Evolutionary conservation across 1,284 basidiomycete species (phyloP).

Genomic region (Athelia psychrophila): DNA sequence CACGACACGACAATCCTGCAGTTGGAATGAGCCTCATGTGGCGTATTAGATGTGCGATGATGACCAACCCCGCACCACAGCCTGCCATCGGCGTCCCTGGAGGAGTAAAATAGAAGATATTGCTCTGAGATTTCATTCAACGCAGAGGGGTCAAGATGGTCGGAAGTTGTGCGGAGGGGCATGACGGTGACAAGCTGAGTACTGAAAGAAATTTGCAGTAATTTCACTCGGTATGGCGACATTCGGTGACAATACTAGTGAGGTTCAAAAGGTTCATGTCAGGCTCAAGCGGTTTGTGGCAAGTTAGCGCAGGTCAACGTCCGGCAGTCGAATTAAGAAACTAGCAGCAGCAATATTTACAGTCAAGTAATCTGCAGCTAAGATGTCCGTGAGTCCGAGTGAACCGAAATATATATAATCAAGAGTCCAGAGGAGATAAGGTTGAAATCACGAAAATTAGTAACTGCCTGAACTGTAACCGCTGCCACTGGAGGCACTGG

Average conservation of each 20-base stretch:
- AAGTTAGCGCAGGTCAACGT: no score
- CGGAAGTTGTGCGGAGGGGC: slow-evolving; percentile 25
- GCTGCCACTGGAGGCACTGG: slow-evolving; percentile 9
- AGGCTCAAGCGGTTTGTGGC: no score
- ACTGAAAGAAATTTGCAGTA: no score
- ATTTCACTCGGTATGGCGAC: no score
- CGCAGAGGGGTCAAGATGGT: slow-evolving; percentile 23
- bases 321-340: no score
- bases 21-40: slow-evolving; percentile 5
- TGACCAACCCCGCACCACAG: slow-evolving; percentile 68
- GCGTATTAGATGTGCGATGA: background rate
- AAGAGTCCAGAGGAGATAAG: slow-evolving; percentile 1
- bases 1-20: slow-evolving; percentile 71
- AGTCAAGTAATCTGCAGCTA: no score
- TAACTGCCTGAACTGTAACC: slow-evolving; percentile 13
- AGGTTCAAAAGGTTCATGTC: no score
- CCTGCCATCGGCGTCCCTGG: slow-evolving; percentile 43
- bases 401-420: background rate
- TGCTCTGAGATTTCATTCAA: slow-evolving; percentile 41
- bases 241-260: no score
- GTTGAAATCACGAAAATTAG: slow-evolving; percentile 17
- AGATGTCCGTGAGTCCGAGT: background rate
- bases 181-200: slow-evolving; percentile 12
- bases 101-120: slow-evolving; percentile 68
- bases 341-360: no score